phyloP scores from a whole-genome alignment of 306 rosid genomes.

The Trichosanthes truncata region DNA sequence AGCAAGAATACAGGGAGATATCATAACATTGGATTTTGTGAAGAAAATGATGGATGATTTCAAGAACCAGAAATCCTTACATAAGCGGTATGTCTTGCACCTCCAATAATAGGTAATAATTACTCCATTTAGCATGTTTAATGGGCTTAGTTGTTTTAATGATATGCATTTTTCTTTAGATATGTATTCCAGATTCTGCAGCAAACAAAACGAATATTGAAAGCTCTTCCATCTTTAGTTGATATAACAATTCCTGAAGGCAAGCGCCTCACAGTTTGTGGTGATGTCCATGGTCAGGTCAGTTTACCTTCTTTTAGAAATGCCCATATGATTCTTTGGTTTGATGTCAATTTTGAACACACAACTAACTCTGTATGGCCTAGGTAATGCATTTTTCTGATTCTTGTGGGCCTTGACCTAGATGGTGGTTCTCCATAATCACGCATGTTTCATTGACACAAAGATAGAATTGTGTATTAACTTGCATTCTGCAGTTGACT shows the following conservation, averaged over 20 bases:
- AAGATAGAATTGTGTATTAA: not conserved
- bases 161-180: slow-evolving; percentile 6
- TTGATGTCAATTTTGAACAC: not conserved
- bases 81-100: slow-evolving; percentile 60
- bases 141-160: not conserved
- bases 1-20: slow-evolving; percentile 86
- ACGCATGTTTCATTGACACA: not conserved
- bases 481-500: not conserved
- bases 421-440: not conserved
- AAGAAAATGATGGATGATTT: slow-evolving; percentile 96
- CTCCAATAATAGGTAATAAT: not conserved
- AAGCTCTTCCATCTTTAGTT: slow-evolving; percentile 77
- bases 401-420: not conserved
- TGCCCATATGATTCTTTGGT: not conserved
- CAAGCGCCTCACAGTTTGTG: slow-evolving; percentile 83
- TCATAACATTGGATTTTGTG: slow-evolving; percentile 80
- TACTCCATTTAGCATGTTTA: slow-evolving; percentile 11
- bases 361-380: not conserved
- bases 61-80: slow-evolving; percentile 79
- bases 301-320: slow-evolving; percentile 13
- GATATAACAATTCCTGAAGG: slow-evolving; percentile 67
- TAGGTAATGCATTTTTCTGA: not conserved
- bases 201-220: slow-evolving; percentile 26
- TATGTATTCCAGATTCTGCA: slow-evolving; percentile 12
- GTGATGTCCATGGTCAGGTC: slow-evolving; percentile 99